A percentile compares a stretch with the other conserved stretches of the same genome.
phyloP scores from a whole-genome alignment of 345 rosid genomes.

The Clarkia xantiana region DNA sequence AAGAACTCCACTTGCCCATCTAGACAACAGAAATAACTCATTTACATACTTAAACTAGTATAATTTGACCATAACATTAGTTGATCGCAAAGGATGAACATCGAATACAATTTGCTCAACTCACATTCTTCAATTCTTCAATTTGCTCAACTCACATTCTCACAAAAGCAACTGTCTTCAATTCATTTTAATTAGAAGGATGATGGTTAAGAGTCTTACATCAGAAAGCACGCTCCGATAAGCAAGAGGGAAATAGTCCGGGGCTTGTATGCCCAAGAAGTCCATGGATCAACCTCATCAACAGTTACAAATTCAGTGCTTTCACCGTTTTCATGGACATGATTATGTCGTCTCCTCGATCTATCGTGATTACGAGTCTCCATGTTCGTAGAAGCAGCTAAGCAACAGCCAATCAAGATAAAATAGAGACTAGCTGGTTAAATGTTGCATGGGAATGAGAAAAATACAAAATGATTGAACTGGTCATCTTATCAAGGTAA shows the following conservation, averaged over 20 bases:
- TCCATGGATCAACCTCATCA: slow-evolving; percentile 92
- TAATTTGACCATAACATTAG: too few species aligned
- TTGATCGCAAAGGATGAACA: neutral
- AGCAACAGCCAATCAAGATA: slow-evolving; percentile 15
- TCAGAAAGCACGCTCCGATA: slow-evolving; percentile 84
- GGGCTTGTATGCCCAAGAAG: slow-evolving; percentile 99
- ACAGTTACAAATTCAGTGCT: slow-evolving; percentile 13
- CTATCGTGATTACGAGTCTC: slow-evolving; percentile 51
- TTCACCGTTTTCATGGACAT: slow-evolving; percentile 42
- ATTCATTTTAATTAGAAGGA: neutral
- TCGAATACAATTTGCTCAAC: neutral
- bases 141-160: neutral
- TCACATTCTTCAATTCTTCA: neutral
- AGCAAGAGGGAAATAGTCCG: slow-evolving; percentile 78
- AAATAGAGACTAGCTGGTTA: too few species aligned
- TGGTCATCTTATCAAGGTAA: too few species aligned
- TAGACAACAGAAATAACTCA: slow-evolving; percentile 10
- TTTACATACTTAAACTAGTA: neutral
- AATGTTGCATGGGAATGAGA: too few species aligned
- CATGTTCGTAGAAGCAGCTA: slow-evolving; percentile 21
- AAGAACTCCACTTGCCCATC: slow-evolving; percentile 98
- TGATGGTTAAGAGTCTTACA: slow-evolving; percentile 37
- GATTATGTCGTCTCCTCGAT: slow-evolving; percentile 34
- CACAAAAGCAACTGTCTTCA: too few species aligned
- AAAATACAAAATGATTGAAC: too few species aligned